A percentile compares a stretch with the other conserved stretches of the same genome.
Evolutionary conservation across 1,284 basidiomycete species (phyloP).

Genomic region (Thelephora terrestris): DNA sequence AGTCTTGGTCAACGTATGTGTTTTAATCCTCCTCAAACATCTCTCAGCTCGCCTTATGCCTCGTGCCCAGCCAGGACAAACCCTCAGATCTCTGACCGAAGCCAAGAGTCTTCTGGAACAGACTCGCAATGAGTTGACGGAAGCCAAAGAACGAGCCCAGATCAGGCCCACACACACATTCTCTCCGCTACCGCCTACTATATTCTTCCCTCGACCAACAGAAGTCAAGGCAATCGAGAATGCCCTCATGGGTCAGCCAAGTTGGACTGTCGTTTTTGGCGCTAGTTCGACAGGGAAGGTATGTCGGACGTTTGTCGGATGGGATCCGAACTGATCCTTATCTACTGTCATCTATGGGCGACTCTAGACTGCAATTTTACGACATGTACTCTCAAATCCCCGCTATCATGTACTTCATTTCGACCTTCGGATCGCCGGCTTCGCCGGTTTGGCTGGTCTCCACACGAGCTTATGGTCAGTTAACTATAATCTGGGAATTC

Average conservation of each 20-base stretch:
- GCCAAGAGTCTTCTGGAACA: constrained; percentile 67
- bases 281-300: constrained; percentile 77
- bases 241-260: constrained; percentile 56
- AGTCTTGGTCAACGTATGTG: constrained; percentile 63
- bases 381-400: constrained; percentile 59
- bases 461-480: constrained; percentile 48
- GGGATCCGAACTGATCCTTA: constrained; percentile 2
- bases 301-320: constrained; percentile 1
- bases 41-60: not conserved
- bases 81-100: constrained; percentile 68
- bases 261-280: constrained; percentile 73
- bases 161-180: constrained; percentile 70
- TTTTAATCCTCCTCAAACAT: constrained; percentile 2
- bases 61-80: constrained; percentile 55
- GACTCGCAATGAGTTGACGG: constrained; percentile 59
- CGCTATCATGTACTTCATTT: constrained; percentile 74
- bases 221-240: constrained; percentile 58
- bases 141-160: constrained; percentile 54
- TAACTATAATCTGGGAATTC: not conserved
- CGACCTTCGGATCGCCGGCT: constrained; percentile 74
- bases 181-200: constrained; percentile 48
- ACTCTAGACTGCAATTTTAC: constrained; percentile 57
- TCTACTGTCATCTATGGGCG: constrained; percentile 2
- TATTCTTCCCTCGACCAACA: constrained; percentile 54
- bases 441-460: constrained; percentile 67